A percentile compares a stretch with the other conserved stretches of the same genome.
Evolutionary conservation across 805 yeast species (phyloP).

Genomic region (Lipomyces sp.): DNA sequence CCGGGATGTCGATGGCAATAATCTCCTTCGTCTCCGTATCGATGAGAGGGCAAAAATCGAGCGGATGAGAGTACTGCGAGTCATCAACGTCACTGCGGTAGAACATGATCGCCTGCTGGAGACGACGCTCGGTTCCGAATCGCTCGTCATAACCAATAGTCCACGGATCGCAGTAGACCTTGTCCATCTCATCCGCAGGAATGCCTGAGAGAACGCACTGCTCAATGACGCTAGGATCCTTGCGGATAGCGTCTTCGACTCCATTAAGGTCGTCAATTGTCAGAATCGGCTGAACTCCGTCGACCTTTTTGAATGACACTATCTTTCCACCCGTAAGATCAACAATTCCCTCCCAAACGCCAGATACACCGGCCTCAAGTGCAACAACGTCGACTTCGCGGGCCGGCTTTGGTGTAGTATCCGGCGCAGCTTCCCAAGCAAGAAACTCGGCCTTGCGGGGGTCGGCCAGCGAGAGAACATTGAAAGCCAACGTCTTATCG

Average conservation of each 20-base stretch:
- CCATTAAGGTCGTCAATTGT: slow-evolving; percentile 63
- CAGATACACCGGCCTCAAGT: slow-evolving; percentile 52
- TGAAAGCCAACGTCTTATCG: slow-evolving; percentile 49
- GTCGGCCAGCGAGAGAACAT: slow-evolving; percentile 67
- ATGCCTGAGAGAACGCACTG: slow-evolving; percentile 71
- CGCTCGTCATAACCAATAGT: slow-evolving; percentile 70
- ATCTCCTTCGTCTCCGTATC: slow-evolving; percentile 69
- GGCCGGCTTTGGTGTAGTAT: slow-evolving; percentile 55
- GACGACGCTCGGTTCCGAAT: slow-evolving; percentile 71
- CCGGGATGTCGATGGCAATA: slow-evolving; percentile 71
- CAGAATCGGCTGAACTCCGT: slow-evolving; percentile 70
- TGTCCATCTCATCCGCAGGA: slow-evolving; percentile 58
- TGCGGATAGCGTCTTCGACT: slow-evolving; percentile 64
- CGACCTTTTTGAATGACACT: slow-evolving; percentile 47
- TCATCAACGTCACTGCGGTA: slow-evolving; percentile 74
- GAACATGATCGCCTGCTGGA: slow-evolving; percentile 78
- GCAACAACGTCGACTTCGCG: slow-evolving; percentile 66
- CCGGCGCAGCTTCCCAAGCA: slow-evolving; percentile 54
- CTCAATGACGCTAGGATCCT: slow-evolving; percentile 66
- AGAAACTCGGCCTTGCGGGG: slow-evolving; percentile 63
- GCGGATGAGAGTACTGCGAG: slow-evolving; percentile 63
- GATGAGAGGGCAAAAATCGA: slow-evolving; percentile 78
- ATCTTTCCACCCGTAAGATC: slow-evolving; percentile 52
- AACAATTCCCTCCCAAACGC: slow-evolving; percentile 69
- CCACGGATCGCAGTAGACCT: slow-evolving; percentile 67